A percentile compares a stretch with the other conserved stretches of the same genome.
Conservation (phyloP, 1,284 basidiomycete genomes). For the Erythrobasidium hasegawianum region DNA sequence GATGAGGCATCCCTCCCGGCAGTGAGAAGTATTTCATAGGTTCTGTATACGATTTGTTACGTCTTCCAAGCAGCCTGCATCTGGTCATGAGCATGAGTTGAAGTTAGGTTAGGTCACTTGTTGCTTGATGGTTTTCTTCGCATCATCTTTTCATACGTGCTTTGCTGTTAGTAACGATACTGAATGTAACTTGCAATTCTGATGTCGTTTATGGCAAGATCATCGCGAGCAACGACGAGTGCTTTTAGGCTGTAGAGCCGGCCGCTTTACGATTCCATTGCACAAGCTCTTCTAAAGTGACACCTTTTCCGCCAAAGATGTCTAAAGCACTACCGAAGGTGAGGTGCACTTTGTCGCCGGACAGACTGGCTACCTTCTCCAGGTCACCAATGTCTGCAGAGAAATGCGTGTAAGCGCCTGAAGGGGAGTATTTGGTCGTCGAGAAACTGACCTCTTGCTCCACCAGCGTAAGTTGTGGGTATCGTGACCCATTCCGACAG, state of each 20-base stretch:
- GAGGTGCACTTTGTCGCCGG: conserved; percentile 81
- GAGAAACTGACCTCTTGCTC: conserved; percentile 69
- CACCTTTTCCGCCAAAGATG: conserved; percentile 73
- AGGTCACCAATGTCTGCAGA: conserved; percentile 73
- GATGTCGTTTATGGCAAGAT: background rate
- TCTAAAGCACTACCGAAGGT: conserved; percentile 87
- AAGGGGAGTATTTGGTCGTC: background rate
- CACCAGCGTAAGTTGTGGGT: conserved; percentile 95
- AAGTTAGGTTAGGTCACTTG: too few relatives aligned
- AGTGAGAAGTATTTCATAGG: too few relatives aligned
- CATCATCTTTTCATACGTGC: too few relatives aligned
- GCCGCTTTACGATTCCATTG: conserved; percentile 46
- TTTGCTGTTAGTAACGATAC: too few relatives aligned
- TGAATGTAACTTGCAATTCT: background rate
- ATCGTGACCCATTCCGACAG: conserved; percentile 88
- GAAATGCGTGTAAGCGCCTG: background rate
- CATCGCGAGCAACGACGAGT: background rate
- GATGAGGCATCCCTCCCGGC: background rate
- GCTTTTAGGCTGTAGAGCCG: background rate
- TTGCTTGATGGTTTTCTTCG: too few relatives aligned
- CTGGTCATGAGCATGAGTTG: too few relatives aligned
- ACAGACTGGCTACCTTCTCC: conserved; percentile 73
- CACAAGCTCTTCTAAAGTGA: conserved; percentile 68
- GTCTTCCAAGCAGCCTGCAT: too few relatives aligned
- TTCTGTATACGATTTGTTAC: too few relatives aligned